Evolutionary conservation across 2,329 filamentous ascomycete species (phyloP), one percentile per base, ranked within the genome.

Genomic region (Colletotrichum shisoi): DNA sequence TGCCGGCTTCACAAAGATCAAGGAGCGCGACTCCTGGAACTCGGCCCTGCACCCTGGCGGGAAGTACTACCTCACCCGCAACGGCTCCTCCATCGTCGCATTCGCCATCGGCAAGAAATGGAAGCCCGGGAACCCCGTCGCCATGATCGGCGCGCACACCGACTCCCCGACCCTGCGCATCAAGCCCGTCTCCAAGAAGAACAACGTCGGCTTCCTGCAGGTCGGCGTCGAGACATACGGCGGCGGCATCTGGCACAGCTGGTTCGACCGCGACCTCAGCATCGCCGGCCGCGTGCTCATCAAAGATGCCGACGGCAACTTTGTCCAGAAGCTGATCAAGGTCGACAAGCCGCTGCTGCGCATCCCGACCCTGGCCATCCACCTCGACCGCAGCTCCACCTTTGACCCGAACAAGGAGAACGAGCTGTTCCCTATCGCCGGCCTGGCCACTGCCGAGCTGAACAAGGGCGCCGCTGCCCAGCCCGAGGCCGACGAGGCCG

Each of bases 331-430:
- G 79, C 85, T 99, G 63, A 87, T 98, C 80, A 95, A 96, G 81
- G 87, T 99, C 70, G 91, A 96, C 73, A 89, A 91, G 74, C 95
- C 95, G 17, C 91, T 99, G 72, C 85, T 98, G 71, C 88, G 95
- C 58, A 94, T 99, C 68, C 95, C 95, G 1, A 97, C 93, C 3
- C 83, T 99, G 70, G 95, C 95, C 40, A 96, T 98, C 71, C 95
- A 99, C 79, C 87, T 99, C 65, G 91, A 97, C 75, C 90, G 94
- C 62, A 89, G 92, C 73, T 85, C 91, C 73, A 92, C 85, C 70
- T 99, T 99, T 74, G 85, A 92, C 63, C 96, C 96, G 75, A 99
- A 98, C 84, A 98, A 97, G 82, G 95, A 99, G 82, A 93, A 90
- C 27, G 94, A 99, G 78, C 82, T 99, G 27, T 96, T 97, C 75